Conservation (phyloP, 1,284 basidiomycete species). For the Melanopsichium pennsylvanicum region DNA sequence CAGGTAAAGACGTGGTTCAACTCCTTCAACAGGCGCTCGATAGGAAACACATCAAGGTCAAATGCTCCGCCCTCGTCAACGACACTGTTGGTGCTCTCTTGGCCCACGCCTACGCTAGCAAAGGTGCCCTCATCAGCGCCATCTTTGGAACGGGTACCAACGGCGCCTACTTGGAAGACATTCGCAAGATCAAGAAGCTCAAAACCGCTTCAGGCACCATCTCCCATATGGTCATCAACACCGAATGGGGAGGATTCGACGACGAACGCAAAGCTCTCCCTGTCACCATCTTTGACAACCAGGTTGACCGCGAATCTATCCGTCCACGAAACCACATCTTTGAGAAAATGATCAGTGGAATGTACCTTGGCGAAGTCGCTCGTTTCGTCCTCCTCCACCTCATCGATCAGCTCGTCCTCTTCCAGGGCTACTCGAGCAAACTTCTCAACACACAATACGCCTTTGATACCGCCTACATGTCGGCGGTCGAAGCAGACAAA, state of each 20-base stretch:
- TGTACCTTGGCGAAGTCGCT: slow-evolving; percentile 96
- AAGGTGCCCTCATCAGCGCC: slow-evolving; percentile 79
- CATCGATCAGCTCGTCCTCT: slow-evolving; percentile 78
- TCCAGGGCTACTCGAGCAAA: slow-evolving; percentile 78
- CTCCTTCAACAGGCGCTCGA: slow-evolving; percentile 93
- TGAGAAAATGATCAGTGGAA: slow-evolving; percentile 98
- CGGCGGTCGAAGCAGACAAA: slow-evolving; percentile 75
- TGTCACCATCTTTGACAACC: slow-evolving; percentile 90
- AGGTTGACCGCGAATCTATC: slow-evolving; percentile 89
- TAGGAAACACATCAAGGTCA: slow-evolving; percentile 90
- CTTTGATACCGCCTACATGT: slow-evolving; percentile 90
- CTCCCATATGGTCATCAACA: slow-evolving; percentile 87
- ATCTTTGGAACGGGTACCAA: slow-evolving; percentile 99
- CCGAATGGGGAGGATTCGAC: slow-evolving; percentile 75
- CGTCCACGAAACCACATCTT: slow-evolving; percentile 93
- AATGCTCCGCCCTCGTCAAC: slow-evolving; percentile 92
- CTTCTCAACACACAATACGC: slow-evolving; percentile 88
- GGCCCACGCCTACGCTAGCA: slow-evolving; percentile 87
- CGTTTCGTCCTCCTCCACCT: slow-evolving; percentile 85
- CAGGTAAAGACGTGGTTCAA: slow-evolving; percentile 90
- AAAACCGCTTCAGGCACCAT: slow-evolving; percentile 28
- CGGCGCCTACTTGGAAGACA: slow-evolving; percentile 91
- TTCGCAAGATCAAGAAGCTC: slow-evolving; percentile 81
- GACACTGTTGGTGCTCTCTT: slow-evolving; percentile 92
- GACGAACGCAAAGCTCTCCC: slow-evolving; percentile 79